These are phyloP conservation scores for Coemansia sp. DNA, from an alignment of 192 early-diverging fungal genomes.

Conservation along the genomic window DNA sequence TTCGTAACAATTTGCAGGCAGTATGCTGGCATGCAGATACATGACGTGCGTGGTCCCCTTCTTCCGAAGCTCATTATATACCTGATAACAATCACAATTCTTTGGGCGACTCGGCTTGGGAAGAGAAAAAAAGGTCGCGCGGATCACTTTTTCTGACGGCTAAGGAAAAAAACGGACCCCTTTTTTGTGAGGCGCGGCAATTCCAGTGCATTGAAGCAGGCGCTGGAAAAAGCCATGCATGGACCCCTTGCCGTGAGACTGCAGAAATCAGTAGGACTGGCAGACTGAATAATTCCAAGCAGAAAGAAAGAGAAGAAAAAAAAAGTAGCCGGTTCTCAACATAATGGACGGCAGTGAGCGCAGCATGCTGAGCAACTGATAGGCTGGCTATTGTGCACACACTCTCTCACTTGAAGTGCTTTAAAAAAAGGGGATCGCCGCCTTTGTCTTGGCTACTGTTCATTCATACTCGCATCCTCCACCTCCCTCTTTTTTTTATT, in stretches of 20 bases:
- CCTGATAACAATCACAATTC: neutral
- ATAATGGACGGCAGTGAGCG: neutral
- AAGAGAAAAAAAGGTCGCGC: neutral
- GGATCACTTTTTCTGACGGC: neutral
- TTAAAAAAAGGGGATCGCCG: constrained; percentile 3
- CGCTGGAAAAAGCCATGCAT: neutral
- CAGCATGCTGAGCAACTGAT: neutral
- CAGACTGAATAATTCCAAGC: neutral
- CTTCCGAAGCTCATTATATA: neutral
- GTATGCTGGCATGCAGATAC: constrained; percentile 2
- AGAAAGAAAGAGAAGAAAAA: neutral
- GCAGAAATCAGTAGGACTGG: neutral
- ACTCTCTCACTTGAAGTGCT: neutral
- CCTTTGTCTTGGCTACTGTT: constrained; percentile 6
- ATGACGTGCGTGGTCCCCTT: neutral
- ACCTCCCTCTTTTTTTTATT: neutral
- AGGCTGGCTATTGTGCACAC: neutral
- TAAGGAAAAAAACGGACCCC: no score
- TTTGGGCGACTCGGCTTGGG: neutral
- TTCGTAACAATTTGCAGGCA: neutral
- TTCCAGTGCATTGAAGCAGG: constrained; percentile 2
- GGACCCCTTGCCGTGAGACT: neutral
- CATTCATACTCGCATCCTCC: neutral
- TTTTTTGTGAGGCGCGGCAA: neutral
- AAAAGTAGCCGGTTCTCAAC: neutral